These are phyloP conservation scores for Aureobasidium sp. DNA, from an alignment of 2,329 filamentous ascomycete genomes.

Conservation along the genomic window DNA sequence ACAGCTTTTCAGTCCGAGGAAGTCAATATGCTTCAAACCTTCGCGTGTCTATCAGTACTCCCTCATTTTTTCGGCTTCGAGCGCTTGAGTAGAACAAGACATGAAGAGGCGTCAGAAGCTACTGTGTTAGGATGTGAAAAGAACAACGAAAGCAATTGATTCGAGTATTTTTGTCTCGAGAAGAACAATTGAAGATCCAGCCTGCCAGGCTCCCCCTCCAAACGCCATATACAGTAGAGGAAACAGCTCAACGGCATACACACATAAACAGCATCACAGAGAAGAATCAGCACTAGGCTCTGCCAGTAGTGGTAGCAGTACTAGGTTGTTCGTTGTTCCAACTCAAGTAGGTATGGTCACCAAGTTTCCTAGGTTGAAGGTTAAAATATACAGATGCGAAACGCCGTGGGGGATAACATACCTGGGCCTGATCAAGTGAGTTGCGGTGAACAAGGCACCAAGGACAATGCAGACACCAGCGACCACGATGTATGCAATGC, in stretches of 20 bases:
- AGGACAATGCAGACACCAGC: conserved; percentile 88
- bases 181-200: background rate
- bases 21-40: background rate
- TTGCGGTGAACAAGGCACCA: conserved; percentile 79
- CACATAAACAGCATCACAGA: conserved; percentile 12
- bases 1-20: too few species aligned
- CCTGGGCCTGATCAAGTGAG: conserved; percentile 87
- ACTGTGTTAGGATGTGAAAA: too few species aligned
- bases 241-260: conserved; percentile 7
- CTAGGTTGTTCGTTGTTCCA: conserved; percentile 74
- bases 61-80: too few species aligned
- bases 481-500: conserved; percentile 91
- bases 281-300: conserved; percentile 23
- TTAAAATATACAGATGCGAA: background rate
- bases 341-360: conserved; percentile 93
- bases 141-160: background rate
- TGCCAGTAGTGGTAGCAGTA: conserved; percentile 47
- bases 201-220: background rate
- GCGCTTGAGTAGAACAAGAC: too few species aligned
- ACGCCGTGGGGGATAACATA: conserved; percentile 36
- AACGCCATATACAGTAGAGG: conserved; percentile 3
- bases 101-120: background rate
- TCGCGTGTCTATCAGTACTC: too few species aligned
- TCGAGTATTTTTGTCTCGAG: background rate
- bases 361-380: conserved; percentile 65